Evolutionary conservation across 2,329 filamentous ascomycete genomes (phyloP), one percentile per base, ranked within the genome.

Genomic region (Didymella keratinophila): DNA sequence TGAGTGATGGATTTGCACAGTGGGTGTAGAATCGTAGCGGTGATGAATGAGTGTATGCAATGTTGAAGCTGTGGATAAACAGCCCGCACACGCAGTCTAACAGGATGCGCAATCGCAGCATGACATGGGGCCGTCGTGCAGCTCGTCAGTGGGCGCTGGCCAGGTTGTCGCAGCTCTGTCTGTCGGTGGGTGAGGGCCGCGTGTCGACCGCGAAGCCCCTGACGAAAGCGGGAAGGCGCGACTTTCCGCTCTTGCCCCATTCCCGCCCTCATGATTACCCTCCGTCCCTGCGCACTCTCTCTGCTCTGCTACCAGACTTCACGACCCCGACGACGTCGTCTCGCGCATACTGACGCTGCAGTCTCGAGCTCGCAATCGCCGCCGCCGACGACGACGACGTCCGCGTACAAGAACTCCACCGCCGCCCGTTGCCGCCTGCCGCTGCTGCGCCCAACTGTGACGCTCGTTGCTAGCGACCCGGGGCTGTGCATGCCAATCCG

Each of bases 241-340:
- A 10, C 48, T 50, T 52, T 56, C 48, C 58, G 58, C 58, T 54
- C 48, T 60, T 50, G 58, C 58, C 58, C 58, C 58, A 52, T 56
- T 60, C 58, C 58, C 58, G 49, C 58, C 58, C 58, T 60, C 53
- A 60, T 60, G 48, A 60, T 55, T 50, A 50, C 53, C 53, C 53
- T 60, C 45, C 53, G 53, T 53, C 52, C 51, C 57, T 48, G 44
- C 51, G 55, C 54, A 41, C 45, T 37, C 53, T 55, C 54, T 54
- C 52, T 50, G 56, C 41, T 46, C 50, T 42, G 54, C 54, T 49
- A 44, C 30, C 42, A 32, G 55, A 49, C 32, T 51, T 28, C 47
- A 59, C 43, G 47, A 48, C 43, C 16, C 12, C 45, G 44, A 48
- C 52, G 43, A 45, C 52, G 58, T 56, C 58, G 57, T 47, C 52